phyloP scores from a whole-genome alignment of 2,329 filamentous ascomycete genomes.

The Penicillium sp. region DNA sequence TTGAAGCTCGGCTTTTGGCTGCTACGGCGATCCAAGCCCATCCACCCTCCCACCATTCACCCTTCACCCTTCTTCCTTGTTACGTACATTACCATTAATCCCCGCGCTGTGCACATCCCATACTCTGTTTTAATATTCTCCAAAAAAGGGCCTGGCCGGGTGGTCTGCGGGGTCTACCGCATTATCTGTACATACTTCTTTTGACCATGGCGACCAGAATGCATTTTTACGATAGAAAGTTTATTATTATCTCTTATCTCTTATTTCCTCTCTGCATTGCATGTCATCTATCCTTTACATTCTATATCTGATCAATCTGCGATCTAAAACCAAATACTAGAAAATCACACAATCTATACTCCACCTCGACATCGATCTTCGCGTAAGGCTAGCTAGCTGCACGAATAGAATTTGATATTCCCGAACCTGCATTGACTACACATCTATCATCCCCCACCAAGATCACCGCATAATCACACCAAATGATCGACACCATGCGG shows the following conservation, averaged over 20 bases:
- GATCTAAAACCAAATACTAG: too few species aligned
- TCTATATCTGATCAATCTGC: neutral
- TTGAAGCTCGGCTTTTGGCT: neutral
- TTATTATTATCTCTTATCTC: neutral
- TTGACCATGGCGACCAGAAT: slow-evolving; percentile 19
- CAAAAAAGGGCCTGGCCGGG: slow-evolving; percentile 4
- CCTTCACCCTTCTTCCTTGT: neutral
- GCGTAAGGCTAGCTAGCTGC: neutral
- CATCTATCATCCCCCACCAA: neutral
- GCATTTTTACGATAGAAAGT: slow-evolving; percentile 20
- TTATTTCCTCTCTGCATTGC: neutral
- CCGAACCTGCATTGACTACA: neutral
- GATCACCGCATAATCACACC: neutral
- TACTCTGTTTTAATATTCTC: slow-evolving; percentile 28
- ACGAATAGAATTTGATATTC: neutral
- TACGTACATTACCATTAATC: slow-evolving; percentile 27
- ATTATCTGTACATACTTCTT: slow-evolving; percentile 30
- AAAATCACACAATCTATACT: too few species aligned
- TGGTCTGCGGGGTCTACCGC: slow-evolving; percentile 9
- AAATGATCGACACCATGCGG: neutral
- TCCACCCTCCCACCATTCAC: neutral
- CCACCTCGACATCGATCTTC: too few species aligned
- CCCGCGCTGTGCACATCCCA: slow-evolving; percentile 17
- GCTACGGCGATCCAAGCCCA: neutral
- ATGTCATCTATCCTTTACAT: neutral